Base-by-base conservation (phyloP, 2,329 filamentous ascomycete species). In the Botrytis fragariae region DNA sequence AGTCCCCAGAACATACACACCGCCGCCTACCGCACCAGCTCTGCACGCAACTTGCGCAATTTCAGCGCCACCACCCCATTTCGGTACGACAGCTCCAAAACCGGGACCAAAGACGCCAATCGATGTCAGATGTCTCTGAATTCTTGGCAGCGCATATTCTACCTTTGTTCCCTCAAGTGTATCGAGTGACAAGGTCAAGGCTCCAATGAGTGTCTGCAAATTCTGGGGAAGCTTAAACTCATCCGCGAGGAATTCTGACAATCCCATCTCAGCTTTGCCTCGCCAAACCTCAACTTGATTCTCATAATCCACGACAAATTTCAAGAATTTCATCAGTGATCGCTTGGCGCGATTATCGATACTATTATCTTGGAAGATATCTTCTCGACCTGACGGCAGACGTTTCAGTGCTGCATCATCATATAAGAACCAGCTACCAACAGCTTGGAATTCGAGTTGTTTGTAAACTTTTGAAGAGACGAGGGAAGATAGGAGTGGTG, bases 61-160 rank as follows among this genome's bases (percentile, higher is more conserved):
- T 83, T 99, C 95, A 45, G 94, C 92, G 64, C 92, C 86, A 42
- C 95, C 94, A 64, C 95, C 95, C 91, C 94, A 99, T 85, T 97
- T 98, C 35, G 95, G 92, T 77, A 97, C 89, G 20, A 99, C 90
- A 64, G 94, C 93, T 69, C 93, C 93, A 81, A 98, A 98, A 16
- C 95, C 94, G 65, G 92, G 88, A 0, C 95, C 95, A 78, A 98
- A 95, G 7, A 93, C 84, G 12, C 95, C 95, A 82, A 97, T 95
- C 0, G 95, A 98, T 22, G 89, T 88, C 69, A 98, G 84, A 82
- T 99, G 95, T 62, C 91, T 89, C 77, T 92, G 87, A 73, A 98
- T 92, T 39, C 89, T 87, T 3, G 89, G 87, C 37, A 98, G 83
- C 0, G 94, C 94, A 78, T 89, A 90, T 69, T 79, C 81, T 44